Base-by-base conservation (phyloP, 257 asterid genomes). In the Fraxinus americana region DNA sequence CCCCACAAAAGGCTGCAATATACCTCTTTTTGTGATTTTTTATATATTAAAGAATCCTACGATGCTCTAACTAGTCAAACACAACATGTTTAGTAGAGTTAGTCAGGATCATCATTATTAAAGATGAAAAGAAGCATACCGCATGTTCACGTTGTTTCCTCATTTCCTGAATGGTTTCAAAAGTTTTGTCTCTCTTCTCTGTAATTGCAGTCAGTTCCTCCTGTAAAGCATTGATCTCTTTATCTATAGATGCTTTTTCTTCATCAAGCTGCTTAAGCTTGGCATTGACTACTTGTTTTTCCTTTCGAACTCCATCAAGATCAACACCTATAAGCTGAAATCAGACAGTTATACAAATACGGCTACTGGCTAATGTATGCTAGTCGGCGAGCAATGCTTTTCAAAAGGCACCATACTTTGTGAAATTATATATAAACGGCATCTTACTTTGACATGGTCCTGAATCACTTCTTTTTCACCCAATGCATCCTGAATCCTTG, bases 381-480 rank as follows among this genome's bases (percentile, higher is more conserved):
- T 35, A 23, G 70, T 35, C 59, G 38, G 54, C 27, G 4, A 4
- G 77, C n/a, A 21, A 16, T 71, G 50, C 36, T 35, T 10, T 17
- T 21, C 72, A 7, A 72, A 80, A 12, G 39, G 43, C 39, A 21
- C 32, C 41, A n/a, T 76, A 39, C 35, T 4, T 21, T 36, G 75
- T 41, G 35, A 59, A 78, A 29, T 76, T 43, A 59, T 1, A 32
- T 29, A 73, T 21, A 61, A 43, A 50, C 29, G 75, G 48, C 12
- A 11, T 68, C 93, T 87, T 90, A 94, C 98, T 81, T 94, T 91
- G 91, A 92, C 95, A 88, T 92, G 97, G 86, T 84, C 94, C 80
- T 91, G 97, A 76, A 94, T 92, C 76, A 82, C 89, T 10, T 83
- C 91, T 78, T 87, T 91, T 83, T 87, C 96, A 75, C 98, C 98